Base-by-base conservation (phyloP, 163 green algal species). In the Chlamydomonas reinhardtii region DNA sequence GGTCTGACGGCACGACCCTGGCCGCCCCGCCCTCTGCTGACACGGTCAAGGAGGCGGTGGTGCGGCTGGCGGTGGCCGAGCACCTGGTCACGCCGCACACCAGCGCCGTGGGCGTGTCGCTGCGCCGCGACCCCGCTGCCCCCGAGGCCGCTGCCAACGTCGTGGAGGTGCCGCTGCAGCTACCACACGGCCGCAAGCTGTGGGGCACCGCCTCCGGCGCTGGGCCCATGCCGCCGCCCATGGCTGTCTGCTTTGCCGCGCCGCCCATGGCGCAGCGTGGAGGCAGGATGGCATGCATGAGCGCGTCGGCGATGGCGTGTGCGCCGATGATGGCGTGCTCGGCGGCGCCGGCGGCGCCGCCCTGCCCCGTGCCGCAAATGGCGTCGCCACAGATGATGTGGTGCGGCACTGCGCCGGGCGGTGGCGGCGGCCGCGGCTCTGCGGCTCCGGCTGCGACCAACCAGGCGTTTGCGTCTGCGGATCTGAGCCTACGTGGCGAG, bases 31-130 rank as follows among this genome's bases (percentile, higher is more conserved):
- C 74, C 37, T 62, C 48, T 27, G 39, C 20, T 39, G 39, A 80
- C 24, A 16, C 66, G 3, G 82, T 87, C 15, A 56, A 70, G 71
- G 71, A 89, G 9, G 61, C 78, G 27, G 70, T 91, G n/a, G 68
- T 91, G 22, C 34, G 19, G 4, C 27, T 74, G 48, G 86, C 80
- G 22, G 32, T 75, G 22, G 74, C 76, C 22, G 87, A 82, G 81
- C 65, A 82, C 70, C 75, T 91, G 69, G 75, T 91, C 16, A 91
- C 87, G 59, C 82, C 72, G 29, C 76, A 86, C 82, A 91, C 87
- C 2, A 69, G 75, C 12, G 83, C 87, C 22, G 87, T 91, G 74
- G 87, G 87, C 19, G 87, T 91, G 56, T 27, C 82, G 81, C 81
- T 88, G 69, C 81, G 86, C 29, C 34, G 32, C 2, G 70, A 83